Evolutionary conservation across 129 eudicot genomes (phyloP), one percentile per base, ranked within the genome.

Genomic region (Daucus carota): DNA sequence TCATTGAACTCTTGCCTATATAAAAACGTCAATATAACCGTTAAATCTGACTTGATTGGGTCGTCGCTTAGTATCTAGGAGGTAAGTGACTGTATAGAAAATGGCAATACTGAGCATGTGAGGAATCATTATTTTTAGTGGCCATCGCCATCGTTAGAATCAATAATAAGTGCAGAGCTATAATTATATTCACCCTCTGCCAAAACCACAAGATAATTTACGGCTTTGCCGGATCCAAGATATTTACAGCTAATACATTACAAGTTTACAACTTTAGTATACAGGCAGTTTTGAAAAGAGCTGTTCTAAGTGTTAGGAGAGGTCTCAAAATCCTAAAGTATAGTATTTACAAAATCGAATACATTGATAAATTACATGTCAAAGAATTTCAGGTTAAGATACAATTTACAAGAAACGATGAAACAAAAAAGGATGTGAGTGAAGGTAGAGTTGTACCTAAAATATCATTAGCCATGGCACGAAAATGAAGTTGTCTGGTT

Each of bases 381-480:
- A n/a, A n/a, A n/a, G n/a, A n/a, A n/a, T n/a, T n/a, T n/a, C n/a
- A n/a, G n/a, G n/a, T n/a, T n/a, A n/a, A n/a, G n/a, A n/a, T n/a
- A n/a, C n/a, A n/a, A n/a, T n/a, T n/a, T n/a, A n/a, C n/a, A n/a
- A n/a, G n/a, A n/a, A 62, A 5, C 10, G 13, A 9, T 1, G 36
- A 10, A 26, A 31, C 8, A 0, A 7, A 2, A 0, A 20, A 18
- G 16, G 2, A 40, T 36, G 29, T 8, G 9, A 33, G 10, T n/a
- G 38, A 63, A 28, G 38, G 70, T 29, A 70, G 31, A 41, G 24
- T 20, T 2, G 3, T 86, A 89, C 97, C 98, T 80, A 93, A 69
- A 29, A 90, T 93, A 60, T 88, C 85, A 42, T 79, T 74, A 47
- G 98, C 98, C 97, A 93, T 88, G 87, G 91, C 98, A 4, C 96